Evolutionary conservation across 202 grass and related monocot species (phyloP).

Genomic region (Brachypodium distachyon): DNA sequence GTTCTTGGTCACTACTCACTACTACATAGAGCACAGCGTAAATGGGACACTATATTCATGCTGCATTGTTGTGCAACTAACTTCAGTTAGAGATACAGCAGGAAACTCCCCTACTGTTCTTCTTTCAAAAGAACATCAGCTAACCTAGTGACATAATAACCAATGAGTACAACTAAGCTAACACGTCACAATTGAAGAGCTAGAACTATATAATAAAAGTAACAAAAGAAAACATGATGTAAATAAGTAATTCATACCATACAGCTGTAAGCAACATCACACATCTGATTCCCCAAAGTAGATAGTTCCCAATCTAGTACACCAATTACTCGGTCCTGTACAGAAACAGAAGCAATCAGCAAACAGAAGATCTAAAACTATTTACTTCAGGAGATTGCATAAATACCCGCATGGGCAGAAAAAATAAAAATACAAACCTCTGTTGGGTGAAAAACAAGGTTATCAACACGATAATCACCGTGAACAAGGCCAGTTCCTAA

Average conservation of each 20-base stretch:
- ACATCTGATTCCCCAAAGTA: conserved; percentile 97
- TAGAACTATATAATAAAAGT: not conserved
- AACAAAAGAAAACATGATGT: not conserved
- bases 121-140: not conserved
- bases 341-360: conserved; percentile 4
- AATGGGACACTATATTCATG: not conserved
- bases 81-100: not conserved
- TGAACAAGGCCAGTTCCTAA: conserved; percentile 80
- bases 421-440: conserved; percentile 57
- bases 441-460: conserved; percentile 87
- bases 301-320: conserved; percentile 99
- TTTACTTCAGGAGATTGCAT: not conserved
- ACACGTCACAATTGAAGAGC: not conserved
- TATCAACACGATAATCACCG: conserved; percentile 87
- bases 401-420: not conserved
- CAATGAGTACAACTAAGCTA: not conserved
- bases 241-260: conserved; percentile 47
- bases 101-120: not conserved
- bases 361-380: conserved; percentile 7
- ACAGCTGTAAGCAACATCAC: conserved; percentile 88
- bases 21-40: not conserved
- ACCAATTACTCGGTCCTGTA: conserved; percentile 86
- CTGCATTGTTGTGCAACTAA: not conserved
- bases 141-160: not conserved
- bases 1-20: not conserved